These are phyloP conservation scores for Pichia scutulata DNA, from an alignment of 805 yeast genomes.

Conservation along the genomic window DNA sequence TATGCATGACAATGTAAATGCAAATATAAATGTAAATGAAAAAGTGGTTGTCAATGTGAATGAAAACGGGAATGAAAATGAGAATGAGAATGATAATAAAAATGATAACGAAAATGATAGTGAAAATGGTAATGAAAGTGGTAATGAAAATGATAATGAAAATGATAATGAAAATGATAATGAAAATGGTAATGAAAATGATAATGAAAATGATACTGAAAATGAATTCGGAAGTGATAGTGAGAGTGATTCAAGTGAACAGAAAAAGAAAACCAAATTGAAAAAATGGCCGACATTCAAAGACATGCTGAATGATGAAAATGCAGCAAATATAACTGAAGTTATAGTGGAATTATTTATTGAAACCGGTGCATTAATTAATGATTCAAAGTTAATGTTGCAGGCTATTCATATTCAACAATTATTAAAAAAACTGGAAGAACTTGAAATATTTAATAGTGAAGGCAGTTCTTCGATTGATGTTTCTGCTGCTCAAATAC, in stretches of 20 bases:
- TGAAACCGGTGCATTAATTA: conserved; percentile 52
- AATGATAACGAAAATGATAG: conserved; percentile 10
- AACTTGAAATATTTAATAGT: background rate
- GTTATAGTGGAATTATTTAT: conserved; percentile 49
- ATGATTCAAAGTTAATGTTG: conserved; percentile 57
- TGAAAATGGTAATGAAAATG: background rate
- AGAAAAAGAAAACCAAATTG: background rate
- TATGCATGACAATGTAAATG: too few relatives aligned
- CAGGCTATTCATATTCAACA: conserved; percentile 48
- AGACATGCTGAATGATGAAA: conserved; percentile 44
- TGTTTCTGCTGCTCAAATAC: too few relatives aligned
- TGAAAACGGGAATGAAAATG: too few relatives aligned
- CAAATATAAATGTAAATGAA: too few relatives aligned
- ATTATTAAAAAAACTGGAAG: conserved; percentile 24
- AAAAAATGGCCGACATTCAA: conserved; percentile 45
- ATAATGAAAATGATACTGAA: background rate
- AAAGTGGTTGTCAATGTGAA: too few relatives aligned
- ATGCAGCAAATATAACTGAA: conserved; percentile 37
- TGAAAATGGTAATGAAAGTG: conserved; percentile 7
- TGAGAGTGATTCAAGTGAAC: too few relatives aligned
- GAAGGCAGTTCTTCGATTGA: background rate
- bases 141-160: conserved; percentile 7
- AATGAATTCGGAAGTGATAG: background rate
- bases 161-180: background rate
- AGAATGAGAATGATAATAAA: too few relatives aligned